Evolutionary conservation across 768 basidiomycete species (phyloP).

Genomic region (Megacollybia marginata): DNA sequence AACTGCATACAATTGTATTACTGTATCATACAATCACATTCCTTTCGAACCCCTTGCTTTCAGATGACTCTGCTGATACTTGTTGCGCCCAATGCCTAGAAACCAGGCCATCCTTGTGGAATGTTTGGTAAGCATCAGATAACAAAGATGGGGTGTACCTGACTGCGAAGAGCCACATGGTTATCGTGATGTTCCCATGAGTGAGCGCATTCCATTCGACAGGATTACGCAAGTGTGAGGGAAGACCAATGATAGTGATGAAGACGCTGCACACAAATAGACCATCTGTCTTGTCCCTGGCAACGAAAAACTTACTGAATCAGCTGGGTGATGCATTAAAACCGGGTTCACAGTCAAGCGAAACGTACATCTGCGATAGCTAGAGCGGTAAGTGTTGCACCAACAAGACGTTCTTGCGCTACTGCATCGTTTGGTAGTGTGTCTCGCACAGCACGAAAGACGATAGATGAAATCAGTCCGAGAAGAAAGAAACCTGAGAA

Average conservation of each 20-base stretch:
- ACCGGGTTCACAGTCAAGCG: conserved; percentile 1
- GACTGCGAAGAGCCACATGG: conserved; percentile 44
- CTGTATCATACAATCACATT: background rate
- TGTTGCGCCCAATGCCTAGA: conserved; percentile 38
- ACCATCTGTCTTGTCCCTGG: conserved; percentile 6
- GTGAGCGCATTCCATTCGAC: conserved; percentile 62
- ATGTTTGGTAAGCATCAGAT: no score
- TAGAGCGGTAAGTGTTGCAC: conserved; percentile 53
- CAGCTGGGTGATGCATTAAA: conserved; percentile 4
- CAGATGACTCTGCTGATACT: conserved; percentile 30
- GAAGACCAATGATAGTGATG: conserved; percentile 51
- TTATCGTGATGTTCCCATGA: conserved; percentile 70
- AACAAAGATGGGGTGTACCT: conserved; percentile 32
- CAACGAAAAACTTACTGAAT: background rate
- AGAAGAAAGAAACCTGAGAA: conserved; percentile 52
- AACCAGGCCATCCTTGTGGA: conserved; percentile 46
- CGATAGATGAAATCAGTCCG: conserved; percentile 56
- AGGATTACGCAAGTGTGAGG: conserved; percentile 40
- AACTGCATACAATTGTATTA: background rate
- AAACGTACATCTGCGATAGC: conserved; percentile 62
- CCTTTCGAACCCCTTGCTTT: background rate
- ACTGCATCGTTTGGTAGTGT: conserved; percentile 46
- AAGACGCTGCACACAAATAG: conserved; percentile 42
- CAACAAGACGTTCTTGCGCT: conserved; percentile 63
- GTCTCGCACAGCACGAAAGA: conserved; percentile 62